Percentiles rank a stretch among this genome's conserved stretches.
Evolutionary conservation across 257 asterid species (phyloP).

Genomic region (Ocimum tenuiflorum): DNA sequence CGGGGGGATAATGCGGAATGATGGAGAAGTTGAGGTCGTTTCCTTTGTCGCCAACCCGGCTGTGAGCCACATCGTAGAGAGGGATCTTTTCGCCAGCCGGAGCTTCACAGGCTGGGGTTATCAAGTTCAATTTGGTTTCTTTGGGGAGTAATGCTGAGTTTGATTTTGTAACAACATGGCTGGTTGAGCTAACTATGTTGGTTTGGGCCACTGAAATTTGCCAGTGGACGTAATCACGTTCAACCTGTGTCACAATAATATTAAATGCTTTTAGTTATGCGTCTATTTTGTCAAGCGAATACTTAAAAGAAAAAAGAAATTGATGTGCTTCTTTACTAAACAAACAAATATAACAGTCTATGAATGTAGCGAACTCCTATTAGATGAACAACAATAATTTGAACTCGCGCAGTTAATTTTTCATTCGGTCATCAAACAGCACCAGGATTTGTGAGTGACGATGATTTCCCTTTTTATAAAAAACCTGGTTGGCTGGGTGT

Average conservation of each 20-base stretch:
- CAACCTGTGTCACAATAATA: slow-evolving; percentile 40
- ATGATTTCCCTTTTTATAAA: too few species aligned
- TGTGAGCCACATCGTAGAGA: slow-evolving; percentile 65
- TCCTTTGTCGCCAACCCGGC: slow-evolving; percentile 95
- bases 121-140: slow-evolving; percentile 19
- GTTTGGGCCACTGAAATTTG: slow-evolving; percentile 39
- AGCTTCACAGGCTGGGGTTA: slow-evolving; percentile 43
- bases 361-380: too few species aligned
- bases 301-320: not conserved
- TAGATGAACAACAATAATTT: too few species aligned
- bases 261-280: slow-evolving; percentile 7
- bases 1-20: slow-evolving; percentile 78
- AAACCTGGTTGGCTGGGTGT: too few species aligned
- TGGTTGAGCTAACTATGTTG: slow-evolving; percentile 23
- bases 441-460: too few species aligned
- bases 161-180: slow-evolving; percentile 25
- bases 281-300: not conserved
- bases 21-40: slow-evolving; percentile 76
- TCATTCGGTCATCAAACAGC: too few species aligned
- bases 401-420: too few species aligned
- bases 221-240: slow-evolving; percentile 68
- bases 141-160: slow-evolving; percentile 17
- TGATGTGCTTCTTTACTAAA: too few species aligned
- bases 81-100: slow-evolving; percentile 53
- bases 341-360: too few species aligned